Conservation (phyloP, 2,329 filamentous ascomycete species). For the Cytospora mali region DNA sequence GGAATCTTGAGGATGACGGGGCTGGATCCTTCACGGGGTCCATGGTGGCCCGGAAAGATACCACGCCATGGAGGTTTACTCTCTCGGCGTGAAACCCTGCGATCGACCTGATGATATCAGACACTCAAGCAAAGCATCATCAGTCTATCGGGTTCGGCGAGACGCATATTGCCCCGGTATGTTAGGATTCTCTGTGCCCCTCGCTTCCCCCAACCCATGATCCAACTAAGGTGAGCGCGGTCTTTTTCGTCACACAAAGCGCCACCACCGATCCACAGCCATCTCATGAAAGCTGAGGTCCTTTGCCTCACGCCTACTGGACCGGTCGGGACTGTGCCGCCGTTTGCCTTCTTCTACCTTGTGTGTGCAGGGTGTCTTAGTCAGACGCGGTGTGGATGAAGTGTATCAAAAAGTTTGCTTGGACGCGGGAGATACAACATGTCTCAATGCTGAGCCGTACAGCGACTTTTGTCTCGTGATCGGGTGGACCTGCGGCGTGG, state of each 20-base stretch:
- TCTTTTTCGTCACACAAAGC: background rate
- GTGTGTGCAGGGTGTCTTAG: background rate
- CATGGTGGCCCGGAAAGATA: background rate
- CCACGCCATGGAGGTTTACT: background rate
- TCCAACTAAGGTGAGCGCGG: background rate
- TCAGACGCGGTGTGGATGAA: background rate
- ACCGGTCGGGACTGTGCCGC: constrained; percentile 2
- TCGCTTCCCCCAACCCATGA: background rate
- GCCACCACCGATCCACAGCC: background rate
- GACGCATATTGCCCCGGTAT: background rate
- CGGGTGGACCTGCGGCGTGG: constrained; percentile 8
- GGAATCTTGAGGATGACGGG: too few species aligned
- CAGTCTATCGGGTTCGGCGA: background rate
- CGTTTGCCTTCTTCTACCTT: background rate
- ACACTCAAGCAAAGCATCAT: background rate
- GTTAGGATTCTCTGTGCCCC: background rate
- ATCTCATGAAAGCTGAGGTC: background rate
- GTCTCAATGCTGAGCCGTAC: background rate
- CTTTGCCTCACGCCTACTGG: background rate
- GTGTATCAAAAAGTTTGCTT: background rate
- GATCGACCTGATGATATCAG: background rate
- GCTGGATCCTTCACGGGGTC: background rate
- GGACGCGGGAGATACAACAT: background rate
- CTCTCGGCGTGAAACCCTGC: too few species aligned
- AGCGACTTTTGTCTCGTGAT: constrained; percentile 16